These are phyloP conservation scores for Holtermannia corniformis DNA, from an alignment of 768 basidiomycete genomes.

Conservation along the genomic window DNA sequence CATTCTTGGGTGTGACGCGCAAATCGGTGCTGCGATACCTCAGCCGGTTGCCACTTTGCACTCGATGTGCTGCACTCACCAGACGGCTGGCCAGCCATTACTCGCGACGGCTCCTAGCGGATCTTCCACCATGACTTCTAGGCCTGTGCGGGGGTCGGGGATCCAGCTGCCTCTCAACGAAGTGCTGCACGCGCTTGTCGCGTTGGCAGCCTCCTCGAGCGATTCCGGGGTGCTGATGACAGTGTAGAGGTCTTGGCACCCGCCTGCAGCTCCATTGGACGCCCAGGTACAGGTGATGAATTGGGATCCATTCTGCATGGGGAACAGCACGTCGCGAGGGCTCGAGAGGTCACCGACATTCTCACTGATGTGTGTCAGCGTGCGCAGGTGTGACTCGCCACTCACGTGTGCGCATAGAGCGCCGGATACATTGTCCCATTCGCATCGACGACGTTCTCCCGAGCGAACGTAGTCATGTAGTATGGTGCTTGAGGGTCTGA, in stretches of 20 bases:
- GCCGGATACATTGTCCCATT: constrained; percentile 12
- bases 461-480: constrained; percentile 20
- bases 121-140: constrained; percentile 19
- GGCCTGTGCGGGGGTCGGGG: constrained; percentile 4
- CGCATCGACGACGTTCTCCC: constrained; percentile 22
- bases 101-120: constrained; percentile 9
- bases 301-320: constrained; percentile 16
- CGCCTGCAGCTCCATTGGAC: constrained; percentile 18
- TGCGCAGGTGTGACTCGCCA: too few relatives aligned
- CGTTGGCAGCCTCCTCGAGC: constrained; percentile 10
- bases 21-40: constrained; percentile 16
- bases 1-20: constrained; percentile 23
- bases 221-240: constrained; percentile 12
- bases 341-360: constrained; percentile 17
- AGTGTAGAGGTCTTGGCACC: constrained; percentile 28
- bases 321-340: constrained; percentile 8
- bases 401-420: too few relatives aligned
- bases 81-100: constrained; percentile 26
- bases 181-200: constrained; percentile 9
- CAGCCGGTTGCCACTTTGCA: background rate
- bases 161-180: constrained; percentile 22
- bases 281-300: constrained; percentile 28
- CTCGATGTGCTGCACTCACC: constrained; percentile 5
- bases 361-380: constrained; percentile 13
- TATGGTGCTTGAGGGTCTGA: too few relatives aligned